phyloP scores from a whole-genome alignment of 1,139 yeast species.

The Hyphopichia khmerensis region DNA sequence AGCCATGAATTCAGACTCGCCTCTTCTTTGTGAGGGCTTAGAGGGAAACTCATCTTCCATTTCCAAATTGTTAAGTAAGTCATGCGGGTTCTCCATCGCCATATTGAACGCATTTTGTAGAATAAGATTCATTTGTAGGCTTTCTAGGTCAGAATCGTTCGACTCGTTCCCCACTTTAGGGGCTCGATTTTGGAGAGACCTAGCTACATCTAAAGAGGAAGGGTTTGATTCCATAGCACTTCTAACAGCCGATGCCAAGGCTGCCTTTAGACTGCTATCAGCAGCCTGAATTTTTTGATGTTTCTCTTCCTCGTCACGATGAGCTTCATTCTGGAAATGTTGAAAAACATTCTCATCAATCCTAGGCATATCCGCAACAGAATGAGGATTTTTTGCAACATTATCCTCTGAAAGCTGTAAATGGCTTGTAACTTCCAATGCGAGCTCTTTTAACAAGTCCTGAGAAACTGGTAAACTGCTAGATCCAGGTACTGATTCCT shows the following conservation, averaged over 20 bases:
- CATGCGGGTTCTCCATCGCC: conserved; percentile 69
- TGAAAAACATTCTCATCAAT: conserved; percentile 39
- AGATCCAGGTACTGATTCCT: conserved; percentile 6
- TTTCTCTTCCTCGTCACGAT: conserved; percentile 18
- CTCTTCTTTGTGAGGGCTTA: background rate
- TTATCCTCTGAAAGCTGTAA: conserved; percentile 23
- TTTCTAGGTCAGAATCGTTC: conserved; percentile 49
- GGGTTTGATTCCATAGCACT: conserved; percentile 16
- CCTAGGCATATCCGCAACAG: conserved; percentile 27
- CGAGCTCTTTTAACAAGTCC: conserved; percentile 30
- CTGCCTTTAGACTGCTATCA: conserved; percentile 18
- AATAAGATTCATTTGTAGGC: conserved; percentile 60
- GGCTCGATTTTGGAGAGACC: background rate
- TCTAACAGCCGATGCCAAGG: conserved; percentile 26
- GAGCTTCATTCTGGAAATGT: conserved; percentile 39
- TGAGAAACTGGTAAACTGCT: conserved; percentile 15
- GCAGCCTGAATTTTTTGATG: conserved; percentile 1
- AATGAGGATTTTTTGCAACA: conserved; percentile 8
- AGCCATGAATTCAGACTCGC: too few species aligned
- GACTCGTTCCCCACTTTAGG: conserved; percentile 16
- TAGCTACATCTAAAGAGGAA: conserved; percentile 1
- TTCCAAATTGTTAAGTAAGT: conserved; percentile 51
- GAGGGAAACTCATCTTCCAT: conserved; percentile 21
- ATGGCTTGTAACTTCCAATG: conserved; percentile 33
- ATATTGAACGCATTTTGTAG: conserved; percentile 70